phyloP scores from a whole-genome alignment of 371 early-diverging fungal species.

The Syncephalastrum racemosum region DNA sequence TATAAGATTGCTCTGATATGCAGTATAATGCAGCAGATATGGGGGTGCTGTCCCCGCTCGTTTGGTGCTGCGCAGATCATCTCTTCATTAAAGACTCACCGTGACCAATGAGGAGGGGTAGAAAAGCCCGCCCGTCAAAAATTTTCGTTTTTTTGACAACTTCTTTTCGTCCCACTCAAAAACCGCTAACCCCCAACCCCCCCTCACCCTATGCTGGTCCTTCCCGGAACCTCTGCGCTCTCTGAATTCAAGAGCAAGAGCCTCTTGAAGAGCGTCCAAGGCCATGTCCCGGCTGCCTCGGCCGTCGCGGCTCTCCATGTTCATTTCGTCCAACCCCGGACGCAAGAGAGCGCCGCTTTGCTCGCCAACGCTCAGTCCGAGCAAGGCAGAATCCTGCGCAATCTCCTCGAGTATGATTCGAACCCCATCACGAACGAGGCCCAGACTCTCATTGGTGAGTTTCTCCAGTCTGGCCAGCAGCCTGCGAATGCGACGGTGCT shows the following conservation, averaged over 20 bases:
- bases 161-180: no score
- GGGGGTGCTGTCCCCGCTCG: no score
- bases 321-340: constrained; percentile 69
- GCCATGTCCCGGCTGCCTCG: constrained; percentile 44
- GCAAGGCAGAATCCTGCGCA: constrained; percentile 45
- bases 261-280: constrained; percentile 56
- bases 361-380: constrained; percentile 32
- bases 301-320: constrained; percentile 64
- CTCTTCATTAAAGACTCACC: no score
- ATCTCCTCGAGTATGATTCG: constrained; percentile 47
- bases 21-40: no score
- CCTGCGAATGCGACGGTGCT: constrained; percentile 41
- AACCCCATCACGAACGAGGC: constrained; percentile 32
- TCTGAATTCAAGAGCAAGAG: constrained; percentile 68
- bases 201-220: constrained; percentile 62
- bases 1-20: no score
- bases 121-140: no score
- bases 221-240: constrained; percentile 75
- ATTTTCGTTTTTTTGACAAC: no score
- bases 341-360: constrained; percentile 35
- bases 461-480: constrained; percentile 36
- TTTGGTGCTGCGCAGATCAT: no score
- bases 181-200: no score
- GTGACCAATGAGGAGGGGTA: no score
- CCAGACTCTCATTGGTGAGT: constrained; percentile 33